A percentile compares a stretch with the other conserved stretches of the same genome.
Evolutionary conservation across 2,329 filamentous ascomycete species (phyloP).

Genomic region (Monilinia laxa): DNA sequence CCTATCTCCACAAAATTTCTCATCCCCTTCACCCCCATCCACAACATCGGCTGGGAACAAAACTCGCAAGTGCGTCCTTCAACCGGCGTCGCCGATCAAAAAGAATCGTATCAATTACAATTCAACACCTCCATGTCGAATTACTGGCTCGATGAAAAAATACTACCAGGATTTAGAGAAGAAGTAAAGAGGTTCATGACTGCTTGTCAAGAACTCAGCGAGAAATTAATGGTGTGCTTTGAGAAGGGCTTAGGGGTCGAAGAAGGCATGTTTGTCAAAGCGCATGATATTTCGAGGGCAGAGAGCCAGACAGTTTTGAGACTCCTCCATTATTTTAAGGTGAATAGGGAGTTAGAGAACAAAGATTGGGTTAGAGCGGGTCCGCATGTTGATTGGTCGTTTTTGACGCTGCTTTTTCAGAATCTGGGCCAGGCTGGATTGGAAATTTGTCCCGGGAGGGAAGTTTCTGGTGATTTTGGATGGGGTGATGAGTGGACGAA

Average conservation of each 20-base stretch:
- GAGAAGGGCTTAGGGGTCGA: constrained; percentile 53
- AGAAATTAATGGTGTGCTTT: constrained; percentile 56
- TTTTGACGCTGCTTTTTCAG: constrained; percentile 63
- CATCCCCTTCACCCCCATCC: constrained; percentile 49
- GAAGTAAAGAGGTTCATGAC: constrained; percentile 42
- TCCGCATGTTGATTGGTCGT: constrained; percentile 63
- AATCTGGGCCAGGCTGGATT: constrained; percentile 58
- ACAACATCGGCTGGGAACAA: constrained; percentile 55
- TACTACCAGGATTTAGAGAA: constrained; percentile 50
- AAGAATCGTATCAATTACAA: constrained; percentile 60
- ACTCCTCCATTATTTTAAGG: constrained; percentile 58
- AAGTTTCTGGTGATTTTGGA: constrained; percentile 58
- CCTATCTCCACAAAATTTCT: constrained; percentile 49
- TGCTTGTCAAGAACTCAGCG: constrained; percentile 46
- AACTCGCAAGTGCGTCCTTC: constrained; percentile 55
- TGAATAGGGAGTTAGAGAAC: constrained; percentile 37
- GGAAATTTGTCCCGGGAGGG: constrained; percentile 64
- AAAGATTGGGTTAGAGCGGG: constrained; percentile 59
- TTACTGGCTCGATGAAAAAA: constrained; percentile 40
- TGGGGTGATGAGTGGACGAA: constrained; percentile 62
- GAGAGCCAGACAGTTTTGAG: constrained; percentile 55
- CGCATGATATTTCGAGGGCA: constrained; percentile 49
- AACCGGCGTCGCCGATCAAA: constrained; percentile 54
- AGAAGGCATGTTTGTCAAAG: constrained; percentile 54
- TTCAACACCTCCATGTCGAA: constrained; percentile 44